A percentile compares a stretch with the other conserved stretches of the same genome.
Evolutionary conservation across 2,329 filamentous ascomycete genomes (phyloP).

Genomic region (Decorospora gaudefroyi): DNA sequence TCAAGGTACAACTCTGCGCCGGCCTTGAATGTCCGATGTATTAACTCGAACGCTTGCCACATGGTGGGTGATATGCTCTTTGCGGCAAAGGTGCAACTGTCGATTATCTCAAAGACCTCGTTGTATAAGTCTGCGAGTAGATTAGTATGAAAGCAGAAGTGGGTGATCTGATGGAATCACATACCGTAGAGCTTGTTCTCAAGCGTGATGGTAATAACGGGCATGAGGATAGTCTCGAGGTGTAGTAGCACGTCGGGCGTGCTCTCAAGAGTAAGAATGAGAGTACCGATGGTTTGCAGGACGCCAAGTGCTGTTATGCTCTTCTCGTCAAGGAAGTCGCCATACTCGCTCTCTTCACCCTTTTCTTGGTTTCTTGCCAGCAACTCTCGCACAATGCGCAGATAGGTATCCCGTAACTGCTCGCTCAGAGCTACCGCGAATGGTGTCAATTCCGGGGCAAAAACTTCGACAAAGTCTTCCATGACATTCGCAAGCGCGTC

Average conservation of each 20-base stretch:
- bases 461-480: constrained; percentile 99
- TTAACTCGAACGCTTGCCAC: constrained; percentile 98
- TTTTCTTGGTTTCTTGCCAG: constrained; percentile 80
- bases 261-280: constrained; percentile 95
- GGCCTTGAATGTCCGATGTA: constrained; percentile 95
- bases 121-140: constrained; percentile 78
- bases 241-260: constrained; percentile 93
- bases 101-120: constrained; percentile 98
- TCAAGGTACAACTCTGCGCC: constrained; percentile 96
- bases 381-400: constrained; percentile 89
- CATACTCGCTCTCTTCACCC: constrained; percentile 76
- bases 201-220: constrained; percentile 91
- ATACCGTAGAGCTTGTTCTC: constrained; percentile 95
- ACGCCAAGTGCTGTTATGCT: constrained; percentile 97
- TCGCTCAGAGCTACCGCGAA: constrained; percentile 96
- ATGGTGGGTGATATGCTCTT: constrained; percentile 95
- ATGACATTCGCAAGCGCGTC: constrained; percentile 97
- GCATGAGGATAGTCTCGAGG: constrained; percentile 95
- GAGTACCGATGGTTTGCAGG: constrained; percentile 93
- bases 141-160: constrained; percentile 23
- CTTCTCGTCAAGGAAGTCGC: constrained; percentile 96
- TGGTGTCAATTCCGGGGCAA: constrained; percentile 93
- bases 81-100: constrained; percentile 97
- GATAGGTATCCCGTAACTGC: constrained; percentile 92
- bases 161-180: constrained; percentile 20